Conservation (phyloP, 352 stramenopile genomes). For the Blastocystis sp. region DNA sequence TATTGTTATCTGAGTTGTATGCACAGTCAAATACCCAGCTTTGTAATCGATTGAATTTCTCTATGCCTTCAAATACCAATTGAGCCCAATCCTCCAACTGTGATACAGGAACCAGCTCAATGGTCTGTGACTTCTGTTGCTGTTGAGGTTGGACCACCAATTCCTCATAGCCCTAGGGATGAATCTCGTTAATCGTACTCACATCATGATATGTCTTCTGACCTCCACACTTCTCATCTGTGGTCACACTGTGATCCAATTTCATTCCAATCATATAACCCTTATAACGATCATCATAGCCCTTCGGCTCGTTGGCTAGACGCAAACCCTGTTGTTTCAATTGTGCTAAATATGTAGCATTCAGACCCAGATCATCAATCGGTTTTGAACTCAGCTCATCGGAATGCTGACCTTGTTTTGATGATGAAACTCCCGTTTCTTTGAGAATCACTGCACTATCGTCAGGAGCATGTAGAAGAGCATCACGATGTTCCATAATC, state of each 20-base stretch:
- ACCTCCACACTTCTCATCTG: background rate
- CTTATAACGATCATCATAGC: slow-evolving; percentile 6
- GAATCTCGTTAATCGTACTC: background rate
- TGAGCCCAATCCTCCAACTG: slow-evolving; percentile 67
- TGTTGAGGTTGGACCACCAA: slow-evolving; percentile 16
- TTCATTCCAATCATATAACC: slow-evolving; percentile 43
- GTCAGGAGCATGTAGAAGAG: background rate
- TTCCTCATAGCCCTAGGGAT: slow-evolving; percentile 48
- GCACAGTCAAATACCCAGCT: slow-evolving; percentile 88
- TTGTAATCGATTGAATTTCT: slow-evolving; percentile 90
- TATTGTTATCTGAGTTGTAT: slow-evolving; percentile 89
- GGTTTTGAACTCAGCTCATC: background rate
- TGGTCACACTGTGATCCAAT: slow-evolving; percentile 38
- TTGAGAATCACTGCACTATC: background rate
- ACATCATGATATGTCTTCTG: slow-evolving; percentile 51
- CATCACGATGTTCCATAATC: slow-evolving; percentile 30
- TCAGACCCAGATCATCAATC: slow-evolving; percentile 37
- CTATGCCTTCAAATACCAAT: slow-evolving; percentile 73
- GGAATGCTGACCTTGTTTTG: background rate
- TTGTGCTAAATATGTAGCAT: background rate
- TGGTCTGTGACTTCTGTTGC: background rate
- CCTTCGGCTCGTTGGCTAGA: background rate
- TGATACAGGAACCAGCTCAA: slow-evolving; percentile 65
- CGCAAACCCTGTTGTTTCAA: slow-evolving; percentile 36
- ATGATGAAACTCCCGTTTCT: background rate